Percentiles rank a stretch among this genome's conserved stretches.
Conservation (phyloP, 352 stramenopile species). For the Aphanomyces invadans region DNA sequence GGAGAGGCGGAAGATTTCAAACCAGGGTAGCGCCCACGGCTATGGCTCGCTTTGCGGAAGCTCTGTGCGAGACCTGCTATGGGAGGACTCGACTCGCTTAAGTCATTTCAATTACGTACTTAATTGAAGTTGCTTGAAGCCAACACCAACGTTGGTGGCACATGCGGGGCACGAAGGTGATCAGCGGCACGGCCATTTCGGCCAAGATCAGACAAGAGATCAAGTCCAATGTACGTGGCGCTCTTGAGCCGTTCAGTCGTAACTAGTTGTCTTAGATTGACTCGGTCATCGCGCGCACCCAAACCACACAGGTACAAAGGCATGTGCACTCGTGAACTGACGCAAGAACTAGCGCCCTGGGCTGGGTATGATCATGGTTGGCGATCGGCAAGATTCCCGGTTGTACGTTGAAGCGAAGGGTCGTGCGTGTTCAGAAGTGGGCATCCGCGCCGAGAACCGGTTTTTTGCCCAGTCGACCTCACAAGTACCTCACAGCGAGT, state of each 20-base stretch:
- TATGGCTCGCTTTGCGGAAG: too few species aligned
- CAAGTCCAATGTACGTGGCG: conserved; percentile 31
- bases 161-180: conserved; percentile 10
- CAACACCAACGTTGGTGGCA: background rate
- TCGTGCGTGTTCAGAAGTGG: conserved; percentile 90
- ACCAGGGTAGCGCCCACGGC: too few species aligned
- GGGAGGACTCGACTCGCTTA: background rate
- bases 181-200: conserved; percentile 48
- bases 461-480: conserved; percentile 54
- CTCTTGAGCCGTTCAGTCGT: background rate
- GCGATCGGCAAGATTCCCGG: conserved; percentile 91
- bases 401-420: conserved; percentile 99
- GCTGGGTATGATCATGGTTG: conserved; percentile 97
- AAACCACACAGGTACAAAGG: conserved; percentile 1
- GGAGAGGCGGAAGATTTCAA: too few species aligned
- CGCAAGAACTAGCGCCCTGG: conserved; percentile 65
- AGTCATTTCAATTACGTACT: background rate
- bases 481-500: conserved; percentile 35
- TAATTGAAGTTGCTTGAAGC: background rate
- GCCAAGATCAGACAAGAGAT: conserved; percentile 50
- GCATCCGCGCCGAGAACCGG: conserved; percentile 88
- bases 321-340: background rate
- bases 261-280: conserved; percentile 13
- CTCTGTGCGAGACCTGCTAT: too few species aligned
- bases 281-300: background rate